Evolutionary conservation across 1,284 basidiomycete genomes (phyloP).

Genomic region (Phylloboletellus chloephorus): DNA sequence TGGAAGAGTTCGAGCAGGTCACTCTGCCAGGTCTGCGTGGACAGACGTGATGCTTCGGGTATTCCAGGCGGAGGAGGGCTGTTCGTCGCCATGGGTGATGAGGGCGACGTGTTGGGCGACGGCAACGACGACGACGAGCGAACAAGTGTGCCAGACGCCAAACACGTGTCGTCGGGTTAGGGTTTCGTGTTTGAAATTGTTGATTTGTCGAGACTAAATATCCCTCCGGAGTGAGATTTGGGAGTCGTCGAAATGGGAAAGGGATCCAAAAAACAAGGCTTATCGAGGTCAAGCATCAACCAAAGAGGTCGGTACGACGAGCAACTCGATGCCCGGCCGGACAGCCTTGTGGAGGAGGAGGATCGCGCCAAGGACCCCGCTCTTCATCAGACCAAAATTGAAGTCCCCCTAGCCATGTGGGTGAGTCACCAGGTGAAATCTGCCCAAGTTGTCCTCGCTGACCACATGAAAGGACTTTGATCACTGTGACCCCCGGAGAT

Average conservation of each 20-base stretch:
- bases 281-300: not conserved
- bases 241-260: no score
- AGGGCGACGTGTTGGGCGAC: constrained; percentile 23
- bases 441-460: not conserved
- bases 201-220: no score
- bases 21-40: constrained; percentile 66
- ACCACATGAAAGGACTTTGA: constrained; percentile 73
- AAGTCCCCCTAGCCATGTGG: constrained; percentile 85
- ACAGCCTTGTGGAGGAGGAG: not conserved
- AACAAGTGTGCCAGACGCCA: constrained; percentile 13
- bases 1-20: constrained; percentile 74
- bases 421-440: constrained; percentile 39
- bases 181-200: constrained; percentile 15
- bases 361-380: not conserved
- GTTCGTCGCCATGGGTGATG: constrained; percentile 30
- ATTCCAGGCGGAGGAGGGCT: constrained; percentile 44
- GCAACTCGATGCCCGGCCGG: constrained; percentile 7
- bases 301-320: not conserved
- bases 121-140: constrained; percentile 19
- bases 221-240: no score
- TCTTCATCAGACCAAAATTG: constrained; percentile 34
- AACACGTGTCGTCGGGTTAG: constrained; percentile 31
- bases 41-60: constrained; percentile 57
- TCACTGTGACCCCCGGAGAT: constrained; percentile 93
- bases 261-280: constrained; percentile 10